Evolutionary conservation across 768 basidiomycete species (phyloP).

Genomic region (Podaxis mareebaensis): DNA sequence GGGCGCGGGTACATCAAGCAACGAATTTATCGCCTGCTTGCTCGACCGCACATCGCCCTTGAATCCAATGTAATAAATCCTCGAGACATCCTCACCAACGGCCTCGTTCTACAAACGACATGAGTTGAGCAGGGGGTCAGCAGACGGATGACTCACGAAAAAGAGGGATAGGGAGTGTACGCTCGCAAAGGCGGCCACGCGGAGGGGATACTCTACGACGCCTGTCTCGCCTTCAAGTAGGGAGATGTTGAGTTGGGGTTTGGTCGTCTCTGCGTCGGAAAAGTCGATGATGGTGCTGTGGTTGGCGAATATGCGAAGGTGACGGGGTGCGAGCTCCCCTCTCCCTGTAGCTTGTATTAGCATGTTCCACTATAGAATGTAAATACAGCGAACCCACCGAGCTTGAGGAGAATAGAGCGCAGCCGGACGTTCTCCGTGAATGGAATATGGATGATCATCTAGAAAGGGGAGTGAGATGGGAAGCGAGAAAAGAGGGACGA

Average conservation of each 20-base stretch:
- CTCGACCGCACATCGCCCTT: slow-evolving; percentile 64
- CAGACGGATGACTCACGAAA: slow-evolving; percentile 59
- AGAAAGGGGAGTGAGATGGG: slow-evolving; percentile 13
- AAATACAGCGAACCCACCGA: slow-evolving; percentile 48
- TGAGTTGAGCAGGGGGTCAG: slow-evolving; percentile 11
- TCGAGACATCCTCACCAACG: slow-evolving; percentile 60
- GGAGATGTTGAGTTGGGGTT: slow-evolving; percentile 70
- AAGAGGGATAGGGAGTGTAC: slow-evolving; percentile 73
- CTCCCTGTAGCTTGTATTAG: slow-evolving; percentile 46
- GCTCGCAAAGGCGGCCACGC: slow-evolving; percentile 74
- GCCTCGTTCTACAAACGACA: slow-evolving; percentile 55
- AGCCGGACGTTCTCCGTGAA: slow-evolving; percentile 79
- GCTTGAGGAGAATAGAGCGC: slow-evolving; percentile 72
- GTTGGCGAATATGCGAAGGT: slow-evolving; percentile 75
- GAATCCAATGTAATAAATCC: slow-evolving; percentile 83
- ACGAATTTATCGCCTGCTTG: slow-evolving; percentile 59
- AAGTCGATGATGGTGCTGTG: slow-evolving; percentile 77
- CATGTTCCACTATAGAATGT: slow-evolving; percentile 5
- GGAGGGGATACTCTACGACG: slow-evolving; percentile 76
- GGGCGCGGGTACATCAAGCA: slow-evolving; percentile 76
- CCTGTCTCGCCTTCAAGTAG: slow-evolving; percentile 70
- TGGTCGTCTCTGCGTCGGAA: slow-evolving; percentile 63
- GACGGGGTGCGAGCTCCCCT: slow-evolving; percentile 75
- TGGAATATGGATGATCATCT: slow-evolving; percentile 83
- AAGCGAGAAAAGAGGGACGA: background rate